Evolutionary conservation across 805 yeast species (phyloP).

Genomic region (Saccharomycopsis sp.): DNA sequence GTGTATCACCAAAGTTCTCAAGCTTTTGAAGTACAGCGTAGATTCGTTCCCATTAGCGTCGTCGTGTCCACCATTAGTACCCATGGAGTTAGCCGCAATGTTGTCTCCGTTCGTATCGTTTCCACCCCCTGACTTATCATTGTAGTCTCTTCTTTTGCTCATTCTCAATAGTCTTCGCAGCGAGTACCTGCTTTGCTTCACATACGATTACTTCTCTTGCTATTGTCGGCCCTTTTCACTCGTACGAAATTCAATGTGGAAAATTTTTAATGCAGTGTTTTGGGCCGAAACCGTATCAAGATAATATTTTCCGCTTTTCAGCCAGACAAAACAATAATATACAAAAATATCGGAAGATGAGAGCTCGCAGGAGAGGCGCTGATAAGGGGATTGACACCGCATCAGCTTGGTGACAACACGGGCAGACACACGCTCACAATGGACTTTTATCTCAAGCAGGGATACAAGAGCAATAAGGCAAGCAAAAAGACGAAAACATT

Average conservation of each 20-base stretch:
- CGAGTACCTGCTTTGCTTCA: too few species aligned
- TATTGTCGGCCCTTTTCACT: too few species aligned
- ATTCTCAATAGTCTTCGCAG: too few species aligned
- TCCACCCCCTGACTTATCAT: not conserved
- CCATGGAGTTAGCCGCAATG: not conserved
- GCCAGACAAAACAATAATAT: too few species aligned
- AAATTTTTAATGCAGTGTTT: too few species aligned
- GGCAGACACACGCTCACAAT: not conserved
- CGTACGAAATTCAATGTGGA: too few species aligned
- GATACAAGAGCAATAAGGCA: not conserved
- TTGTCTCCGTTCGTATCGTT: not conserved
- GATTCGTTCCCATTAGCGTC: not conserved
- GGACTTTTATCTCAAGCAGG: not conserved
- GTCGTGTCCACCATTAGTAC: not conserved
- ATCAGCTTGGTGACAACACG: not conserved
- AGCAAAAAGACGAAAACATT: not conserved
- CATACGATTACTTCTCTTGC: too few species aligned
- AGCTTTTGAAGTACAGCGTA: conserved; percentile 3
- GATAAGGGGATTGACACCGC: not conserved
- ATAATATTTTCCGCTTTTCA: too few species aligned
- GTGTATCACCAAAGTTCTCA: conserved; percentile 2
- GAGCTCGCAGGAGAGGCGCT: not conserved
- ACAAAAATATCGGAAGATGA: too few species aligned
- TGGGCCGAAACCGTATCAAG: too few species aligned
- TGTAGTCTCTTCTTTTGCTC: not conserved